Evolutionary conservation across 495 filamentous ascomycete genomes (phyloP), one percentile per base, ranked within the genome.

Genomic region (Penicillium coffeae): DNA sequence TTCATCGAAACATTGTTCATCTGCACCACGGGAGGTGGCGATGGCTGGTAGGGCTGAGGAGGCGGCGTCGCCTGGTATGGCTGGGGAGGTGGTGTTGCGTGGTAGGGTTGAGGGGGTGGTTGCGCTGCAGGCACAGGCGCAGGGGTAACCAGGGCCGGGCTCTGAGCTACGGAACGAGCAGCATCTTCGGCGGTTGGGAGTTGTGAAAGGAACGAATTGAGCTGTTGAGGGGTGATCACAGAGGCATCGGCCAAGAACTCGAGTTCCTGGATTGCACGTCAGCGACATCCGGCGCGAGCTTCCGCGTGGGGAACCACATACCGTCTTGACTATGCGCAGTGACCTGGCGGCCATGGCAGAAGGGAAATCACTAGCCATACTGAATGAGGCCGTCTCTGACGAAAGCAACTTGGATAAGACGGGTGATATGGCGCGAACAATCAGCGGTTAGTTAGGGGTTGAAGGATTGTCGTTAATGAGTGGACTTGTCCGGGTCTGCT

Each of bases 171-270:
- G 53, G 69, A 38, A 49, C 72, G 42, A 65, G 59, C 16, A 65
- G 59, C 16, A 64, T 65, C 48, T 69, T 55, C 49, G 66, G 88
- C 83, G 53, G 73, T 61, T 16, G 89, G 92, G 12, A 98, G 81
- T 56, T 88, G 80, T 48, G 74, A 64, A 48, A 87, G 73, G 62
- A 96, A 87, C 13, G 76, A 74, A 43, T 84, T 78, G 54, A 88
- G 87, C 58, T 84, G 80, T 38, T 81, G 67, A 50, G 84, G 78
- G 47, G 77, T 81, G 60, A 98, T 85, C 50, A 89, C 73, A 40
- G 81, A 78, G 48, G 84, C 76, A 59, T 96, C 90, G 50, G 85
- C 78, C 45, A 98, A 87, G 52, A 84, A 86, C 61, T 96, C 91
- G 45, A 98, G 89, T 69, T 98, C 93, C 91, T 96, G 50, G 2